Percentiles rank a stretch among this genome's conserved stretches.
These are phyloP conservation scores for Botryobasidium botryosum DNA, from an alignment of 768 basidiomycete genomes.

Conservation along the genomic window DNA sequence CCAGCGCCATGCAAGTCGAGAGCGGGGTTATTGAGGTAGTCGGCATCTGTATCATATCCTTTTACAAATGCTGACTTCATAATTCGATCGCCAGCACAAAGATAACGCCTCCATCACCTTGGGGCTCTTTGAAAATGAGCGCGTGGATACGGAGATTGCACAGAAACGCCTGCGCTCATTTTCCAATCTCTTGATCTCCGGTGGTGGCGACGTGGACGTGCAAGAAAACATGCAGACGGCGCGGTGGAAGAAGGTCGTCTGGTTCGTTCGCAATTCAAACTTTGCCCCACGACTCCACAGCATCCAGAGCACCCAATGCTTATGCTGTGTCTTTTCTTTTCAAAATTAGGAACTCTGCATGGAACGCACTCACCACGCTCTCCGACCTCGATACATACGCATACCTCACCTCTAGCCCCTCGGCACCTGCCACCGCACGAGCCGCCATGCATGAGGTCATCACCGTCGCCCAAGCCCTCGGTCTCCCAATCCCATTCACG, in stretches of 20 bases:
- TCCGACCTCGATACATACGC: background rate
- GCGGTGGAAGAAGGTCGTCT: background rate
- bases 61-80: too few relatives aligned
- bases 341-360: background rate
- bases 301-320: background rate
- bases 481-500: background rate
- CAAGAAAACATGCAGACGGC: background rate
- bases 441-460: background rate
- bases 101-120: background rate
- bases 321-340: background rate
- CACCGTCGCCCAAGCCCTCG: background rate
- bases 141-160: too few relatives aligned
- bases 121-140: background rate
- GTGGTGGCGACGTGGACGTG: background rate
- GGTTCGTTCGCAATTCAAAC: too few relatives aligned
- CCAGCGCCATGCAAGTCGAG: background rate
- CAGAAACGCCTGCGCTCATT: background rate
- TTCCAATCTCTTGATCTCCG: background rate
- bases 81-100: background rate
- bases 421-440: background rate
- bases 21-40: background rate
- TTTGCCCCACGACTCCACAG: too few relatives aligned
- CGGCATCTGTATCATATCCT: too few relatives aligned
- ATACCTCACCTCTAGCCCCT: background rate
- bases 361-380: background rate